phyloP scores from a whole-genome alignment of 192 early-diverging fungal genomes.

The Dissophora ornata region DNA sequence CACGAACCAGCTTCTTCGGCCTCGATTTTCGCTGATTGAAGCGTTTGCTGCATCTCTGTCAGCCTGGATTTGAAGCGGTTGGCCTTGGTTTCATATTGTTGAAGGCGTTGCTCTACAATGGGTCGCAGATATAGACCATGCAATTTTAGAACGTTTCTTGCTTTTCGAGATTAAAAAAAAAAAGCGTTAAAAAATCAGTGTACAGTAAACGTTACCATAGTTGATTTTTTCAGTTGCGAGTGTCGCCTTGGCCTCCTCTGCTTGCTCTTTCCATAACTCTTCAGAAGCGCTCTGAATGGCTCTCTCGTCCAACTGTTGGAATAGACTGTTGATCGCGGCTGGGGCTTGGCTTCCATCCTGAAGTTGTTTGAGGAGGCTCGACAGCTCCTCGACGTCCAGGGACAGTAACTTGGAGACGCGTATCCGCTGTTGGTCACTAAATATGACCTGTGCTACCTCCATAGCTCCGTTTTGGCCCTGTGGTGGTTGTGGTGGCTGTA shows the following conservation, averaged over 20 bases:
- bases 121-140: no score
- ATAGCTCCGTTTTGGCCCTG: conserved; percentile 16
- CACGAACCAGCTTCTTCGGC: conserved; percentile 34
- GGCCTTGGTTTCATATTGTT: conserved; percentile 29
- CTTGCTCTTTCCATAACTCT: conserved; percentile 34
- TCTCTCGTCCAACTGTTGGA: conserved; percentile 31
- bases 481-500: conserved; percentile 1
- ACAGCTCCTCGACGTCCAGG: conserved; percentile 30
- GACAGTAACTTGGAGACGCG: conserved; percentile 38
- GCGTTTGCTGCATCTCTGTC: conserved; percentile 19
- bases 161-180: not conserved
- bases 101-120: conserved; percentile 43
- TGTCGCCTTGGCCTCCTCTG: conserved; percentile 36
- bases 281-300: conserved; percentile 17
- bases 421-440: conserved; percentile 38
- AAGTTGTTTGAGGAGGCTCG: conserved; percentile 31
- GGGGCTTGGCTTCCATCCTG: conserved; percentile 12
- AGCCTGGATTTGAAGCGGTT: conserved; percentile 31
- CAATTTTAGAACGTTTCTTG: no score
- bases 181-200: not conserved
- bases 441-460: conserved; percentile 26
- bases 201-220: conserved; percentile 18
- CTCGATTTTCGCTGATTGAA: conserved; percentile 13
- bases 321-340: conserved; percentile 11
- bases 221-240: conserved; percentile 42